Evolutionary conservation across 1,284 basidiomycete genomes (phyloP).

Genomic region (Megacollybia platyphylla): DNA sequence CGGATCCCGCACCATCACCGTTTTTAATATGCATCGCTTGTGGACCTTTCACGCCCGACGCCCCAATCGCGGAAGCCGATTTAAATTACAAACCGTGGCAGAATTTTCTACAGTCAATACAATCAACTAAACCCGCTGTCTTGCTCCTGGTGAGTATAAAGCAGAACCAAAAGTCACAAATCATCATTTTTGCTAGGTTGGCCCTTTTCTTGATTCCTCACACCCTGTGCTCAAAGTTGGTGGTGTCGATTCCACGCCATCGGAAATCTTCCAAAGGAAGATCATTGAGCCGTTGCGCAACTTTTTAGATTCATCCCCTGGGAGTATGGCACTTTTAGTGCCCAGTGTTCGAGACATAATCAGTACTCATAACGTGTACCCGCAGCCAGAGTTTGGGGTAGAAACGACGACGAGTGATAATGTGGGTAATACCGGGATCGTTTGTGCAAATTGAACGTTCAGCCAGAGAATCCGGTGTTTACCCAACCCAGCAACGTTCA

Average conservation of each 20-base stretch:
- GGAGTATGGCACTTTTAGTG: slow-evolving; percentile 63
- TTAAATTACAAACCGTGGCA: slow-evolving; percentile 65
- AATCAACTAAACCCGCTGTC: slow-evolving; percentile 58
- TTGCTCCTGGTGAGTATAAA: slow-evolving; percentile 57
- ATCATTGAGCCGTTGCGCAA: slow-evolving; percentile 49
- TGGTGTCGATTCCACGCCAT: slow-evolving; percentile 52
- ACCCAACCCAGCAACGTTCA: slow-evolving; percentile 82
- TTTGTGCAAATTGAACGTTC: slow-evolving; percentile 3
- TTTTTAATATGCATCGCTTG: slow-evolving; percentile 62
- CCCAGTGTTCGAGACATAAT: slow-evolving; percentile 79
- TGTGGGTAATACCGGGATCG: slow-evolving; percentile 22
- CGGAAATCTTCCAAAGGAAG: slow-evolving; percentile 57
- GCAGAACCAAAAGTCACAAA: neutral
- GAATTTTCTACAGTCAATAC: slow-evolving; percentile 43
- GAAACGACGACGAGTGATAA: slow-evolving; percentile 27
- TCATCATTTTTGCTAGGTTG: slow-evolving; percentile 39
- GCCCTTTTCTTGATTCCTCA: slow-evolving; percentile 76
- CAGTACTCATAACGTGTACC: slow-evolving; percentile 74
- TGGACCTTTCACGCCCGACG: slow-evolving; percentile 69
- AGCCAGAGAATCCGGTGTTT: slow-evolving; percentile 62
- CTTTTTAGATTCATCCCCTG: slow-evolving; percentile 52
- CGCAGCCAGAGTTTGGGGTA: slow-evolving; percentile 64
- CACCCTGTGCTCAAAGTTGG: slow-evolving; percentile 70
- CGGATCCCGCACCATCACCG: slow-evolving; percentile 20
- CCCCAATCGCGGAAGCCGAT: slow-evolving; percentile 32